Percentiles rank a stretch among this genome's conserved stretches.
Conservation (phyloP, 176 grass and related monocot genomes). For the Cenchrus fungigraminus region DNA sequence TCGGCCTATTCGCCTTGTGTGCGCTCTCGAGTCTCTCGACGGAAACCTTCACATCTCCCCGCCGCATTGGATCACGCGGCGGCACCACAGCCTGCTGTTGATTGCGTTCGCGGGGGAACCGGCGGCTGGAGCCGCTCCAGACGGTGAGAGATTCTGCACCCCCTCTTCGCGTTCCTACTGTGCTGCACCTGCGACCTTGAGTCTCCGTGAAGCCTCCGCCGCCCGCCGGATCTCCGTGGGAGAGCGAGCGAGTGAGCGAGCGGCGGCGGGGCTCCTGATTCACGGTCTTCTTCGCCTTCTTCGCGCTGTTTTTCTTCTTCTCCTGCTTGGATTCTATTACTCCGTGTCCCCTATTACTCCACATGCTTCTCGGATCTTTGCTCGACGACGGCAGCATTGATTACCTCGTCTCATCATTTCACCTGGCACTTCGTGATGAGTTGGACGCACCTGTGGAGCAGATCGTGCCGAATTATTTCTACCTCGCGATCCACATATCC, state of each 20-base stretch:
- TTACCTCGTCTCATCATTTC: neutral
- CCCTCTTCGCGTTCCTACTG: too few species aligned
- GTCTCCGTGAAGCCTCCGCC: slow-evolving; percentile 18
- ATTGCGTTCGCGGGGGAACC: neutral
- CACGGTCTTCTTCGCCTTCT: neutral
- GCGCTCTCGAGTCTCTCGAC: neutral
- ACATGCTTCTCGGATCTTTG: neutral
- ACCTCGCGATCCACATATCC: slow-evolving; percentile 30
- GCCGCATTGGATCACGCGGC: slow-evolving; percentile 47
- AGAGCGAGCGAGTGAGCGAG: neutral
- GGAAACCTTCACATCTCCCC: neutral
- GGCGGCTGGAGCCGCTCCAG: too few species aligned
- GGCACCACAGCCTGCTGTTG: neutral
- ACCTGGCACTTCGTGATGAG: neutral
- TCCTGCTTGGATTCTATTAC: neutral
- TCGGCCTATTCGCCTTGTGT: neutral
- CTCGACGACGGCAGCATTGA: slow-evolving; percentile 37
- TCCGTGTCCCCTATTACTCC: too few species aligned
- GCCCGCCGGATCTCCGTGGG: slow-evolving; percentile 31
- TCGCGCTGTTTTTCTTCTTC: neutral
- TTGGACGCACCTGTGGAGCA: neutral
- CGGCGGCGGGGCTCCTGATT: neutral
- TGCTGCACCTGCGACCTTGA: neutral
- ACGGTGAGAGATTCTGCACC: neutral
- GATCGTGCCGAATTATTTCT: neutral